Evolutionary conservation across 495 filamentous ascomycete genomes (phyloP).

Genomic region (Annulohypoxylon bovei): DNA sequence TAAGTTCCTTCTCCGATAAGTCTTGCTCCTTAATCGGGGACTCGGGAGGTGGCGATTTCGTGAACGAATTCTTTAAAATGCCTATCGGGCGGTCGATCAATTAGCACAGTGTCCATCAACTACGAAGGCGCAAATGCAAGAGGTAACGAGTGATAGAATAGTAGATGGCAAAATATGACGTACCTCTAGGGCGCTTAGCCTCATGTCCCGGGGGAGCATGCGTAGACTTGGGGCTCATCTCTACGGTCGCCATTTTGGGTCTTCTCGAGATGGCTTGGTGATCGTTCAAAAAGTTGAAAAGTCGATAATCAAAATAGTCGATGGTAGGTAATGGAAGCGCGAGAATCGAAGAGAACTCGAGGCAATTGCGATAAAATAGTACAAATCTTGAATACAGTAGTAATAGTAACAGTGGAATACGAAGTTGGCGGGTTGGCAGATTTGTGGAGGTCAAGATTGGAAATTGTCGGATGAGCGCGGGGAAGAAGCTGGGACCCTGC

Average conservation of each 20-base stretch:
- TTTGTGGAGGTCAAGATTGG: slow-evolving; percentile 41
- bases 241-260: slow-evolving; percentile 52
- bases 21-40: slow-evolving; percentile 55
- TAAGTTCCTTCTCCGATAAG: slow-evolving; percentile 82
- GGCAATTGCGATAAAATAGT: not conserved
- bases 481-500: slow-evolving; percentile 39
- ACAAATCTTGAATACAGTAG: slow-evolving; percentile 2
- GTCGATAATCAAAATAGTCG: slow-evolving; percentile 13
- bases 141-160: not conserved
- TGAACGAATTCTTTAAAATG: slow-evolving; percentile 92
- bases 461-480: slow-evolving; percentile 36
- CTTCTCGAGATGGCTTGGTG: not conserved
- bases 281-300: slow-evolving; percentile 3
- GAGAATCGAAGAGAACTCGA: slow-evolving; percentile 2
- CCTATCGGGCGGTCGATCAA: slow-evolving; percentile 60
- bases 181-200: slow-evolving; percentile 81
- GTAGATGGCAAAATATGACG: slow-evolving; percentile 37
- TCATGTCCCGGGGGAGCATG: slow-evolving; percentile 57
- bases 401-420: not conserved
- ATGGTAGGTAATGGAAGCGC: not conserved
- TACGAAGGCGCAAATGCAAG: not conserved
- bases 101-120: slow-evolving; percentile 9
- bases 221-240: slow-evolving; percentile 45
- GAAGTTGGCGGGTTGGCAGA: slow-evolving; percentile 19
- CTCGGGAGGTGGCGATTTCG: slow-evolving; percentile 62